Conservation (phyloP, 352 stramenopile species). For the Pythium phragmitis region DNA sequence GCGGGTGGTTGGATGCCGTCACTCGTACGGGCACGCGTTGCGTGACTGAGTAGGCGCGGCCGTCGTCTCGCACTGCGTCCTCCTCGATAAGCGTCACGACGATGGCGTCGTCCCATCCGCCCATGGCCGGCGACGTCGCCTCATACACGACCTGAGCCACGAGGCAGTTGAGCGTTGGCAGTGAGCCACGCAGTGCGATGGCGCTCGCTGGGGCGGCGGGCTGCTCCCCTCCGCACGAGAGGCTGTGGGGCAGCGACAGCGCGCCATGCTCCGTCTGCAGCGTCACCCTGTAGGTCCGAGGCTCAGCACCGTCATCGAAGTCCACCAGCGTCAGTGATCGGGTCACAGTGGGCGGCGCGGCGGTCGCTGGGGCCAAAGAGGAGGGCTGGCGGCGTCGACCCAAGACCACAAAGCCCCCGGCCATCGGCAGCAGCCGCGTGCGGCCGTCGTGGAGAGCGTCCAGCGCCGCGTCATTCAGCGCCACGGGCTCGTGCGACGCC, state of each 20-base stretch:
- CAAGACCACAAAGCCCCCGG: conserved; percentile 31
- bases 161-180: conserved; percentile 47
- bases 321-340: conserved; percentile 47
- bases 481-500: conserved; percentile 33
- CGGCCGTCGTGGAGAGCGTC: conserved; percentile 17
- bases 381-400: background rate
- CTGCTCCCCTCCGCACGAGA: conserved; percentile 17
- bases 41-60: conserved; percentile 31
- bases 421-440: conserved; percentile 11
- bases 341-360: background rate
- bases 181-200: conserved; percentile 25
- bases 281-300: conserved; percentile 23
- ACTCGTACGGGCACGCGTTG: conserved; percentile 46
- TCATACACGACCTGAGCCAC: conserved; percentile 52
- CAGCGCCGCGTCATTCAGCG: conserved; percentile 36
- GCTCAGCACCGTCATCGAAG: conserved; percentile 14
- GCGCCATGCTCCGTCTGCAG: conserved; percentile 36
- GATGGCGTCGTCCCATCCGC: conserved; percentile 34
- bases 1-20: conserved; percentile 42
- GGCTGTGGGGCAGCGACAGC: conserved; percentile 35
- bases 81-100: conserved; percentile 40
- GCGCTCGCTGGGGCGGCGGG: background rate
- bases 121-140: conserved; percentile 1
- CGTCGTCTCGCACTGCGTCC: conserved; percentile 9
- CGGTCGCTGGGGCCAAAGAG: background rate